A percentile compares a stretch with the other conserved stretches of the same genome.
Conservation (phyloP, 2,329 filamentous ascomycete genomes). For the Xylaria sp. region DNA sequence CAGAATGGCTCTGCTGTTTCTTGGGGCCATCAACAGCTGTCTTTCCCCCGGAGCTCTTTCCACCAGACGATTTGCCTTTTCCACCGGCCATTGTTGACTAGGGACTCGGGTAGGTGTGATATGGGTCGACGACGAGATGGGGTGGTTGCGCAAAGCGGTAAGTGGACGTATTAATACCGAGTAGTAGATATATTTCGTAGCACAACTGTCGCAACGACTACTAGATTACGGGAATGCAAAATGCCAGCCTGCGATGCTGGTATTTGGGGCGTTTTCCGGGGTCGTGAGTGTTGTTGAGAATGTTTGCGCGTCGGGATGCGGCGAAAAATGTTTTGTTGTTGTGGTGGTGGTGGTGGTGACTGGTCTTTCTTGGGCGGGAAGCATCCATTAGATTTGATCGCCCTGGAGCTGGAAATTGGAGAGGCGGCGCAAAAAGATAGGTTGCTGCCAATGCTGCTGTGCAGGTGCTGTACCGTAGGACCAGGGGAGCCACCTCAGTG, state of each 20-base stretch:
- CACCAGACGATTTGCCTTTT: slow-evolving; percentile 91
- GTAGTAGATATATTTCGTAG: background rate
- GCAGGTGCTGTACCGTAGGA: background rate
- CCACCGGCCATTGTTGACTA: slow-evolving; percentile 71
- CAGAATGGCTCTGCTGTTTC: slow-evolving; percentile 95
- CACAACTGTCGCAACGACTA: slow-evolving; percentile 16
- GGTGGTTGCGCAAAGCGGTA: slow-evolving; percentile 31
- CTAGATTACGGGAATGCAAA: background rate
- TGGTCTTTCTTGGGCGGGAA: slow-evolving; percentile 35
- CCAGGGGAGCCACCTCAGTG: background rate
- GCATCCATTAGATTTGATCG: slow-evolving; percentile 25
- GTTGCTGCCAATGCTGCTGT: slow-evolving; percentile 11
- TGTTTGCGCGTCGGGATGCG: slow-evolving; percentile 37
- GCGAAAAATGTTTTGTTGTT: slow-evolving; percentile 42
- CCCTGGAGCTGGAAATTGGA: slow-evolving; percentile 33
- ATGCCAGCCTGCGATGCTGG: slow-evolving; percentile 2
- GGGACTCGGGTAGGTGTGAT: background rate
- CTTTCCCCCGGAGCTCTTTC: slow-evolving; percentile 58
- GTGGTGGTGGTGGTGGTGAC: too few species aligned
- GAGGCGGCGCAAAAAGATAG: slow-evolving; percentile 39
- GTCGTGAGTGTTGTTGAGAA: slow-evolving; percentile 19
- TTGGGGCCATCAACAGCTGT: slow-evolving; percentile 67
- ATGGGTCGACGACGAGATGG: slow-evolving; percentile 8
- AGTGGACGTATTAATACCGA: slow-evolving; percentile 5
- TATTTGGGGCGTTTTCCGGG: slow-evolving; percentile 14